A percentile compares a stretch with the other conserved stretches of the same genome.
These are phyloP conservation scores for Phytophthora quininea DNA, from an alignment of 352 stramenopile genomes.

Conservation along the genomic window DNA sequence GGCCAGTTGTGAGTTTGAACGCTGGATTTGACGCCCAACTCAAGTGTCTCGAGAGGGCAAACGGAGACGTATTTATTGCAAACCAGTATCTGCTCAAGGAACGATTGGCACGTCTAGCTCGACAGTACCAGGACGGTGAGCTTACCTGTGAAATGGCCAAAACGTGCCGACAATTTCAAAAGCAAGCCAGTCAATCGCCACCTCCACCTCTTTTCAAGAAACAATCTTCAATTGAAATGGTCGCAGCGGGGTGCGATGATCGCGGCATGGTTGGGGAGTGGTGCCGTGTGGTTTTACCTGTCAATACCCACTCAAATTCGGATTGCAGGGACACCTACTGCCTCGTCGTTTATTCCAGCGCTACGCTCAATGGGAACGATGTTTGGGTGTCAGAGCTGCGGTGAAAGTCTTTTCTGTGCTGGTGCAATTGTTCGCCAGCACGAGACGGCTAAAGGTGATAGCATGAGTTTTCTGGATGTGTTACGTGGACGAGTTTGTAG, in stretches of 20 bases:
- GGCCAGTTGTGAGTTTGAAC: slow-evolving; percentile 80
- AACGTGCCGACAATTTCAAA: slow-evolving; percentile 44
- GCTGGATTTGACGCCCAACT: slow-evolving; percentile 87
- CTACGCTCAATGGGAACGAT: slow-evolving; percentile 75
- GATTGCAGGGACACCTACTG: slow-evolving; percentile 1
- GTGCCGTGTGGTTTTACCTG: slow-evolving; percentile 60
- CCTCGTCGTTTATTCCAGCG: slow-evolving; percentile 63
- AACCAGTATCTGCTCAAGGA: slow-evolving; percentile 76
- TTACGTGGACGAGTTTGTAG: slow-evolving; percentile 14
- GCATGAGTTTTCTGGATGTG: slow-evolving; percentile 17
- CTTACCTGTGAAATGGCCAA: slow-evolving; percentile 33
- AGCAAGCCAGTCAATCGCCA: slow-evolving; percentile 10
- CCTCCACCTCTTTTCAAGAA: slow-evolving; percentile 32
- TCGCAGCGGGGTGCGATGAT: slow-evolving; percentile 48
- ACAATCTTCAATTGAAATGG: slow-evolving; percentile 33
- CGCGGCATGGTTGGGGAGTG: slow-evolving; percentile 64
- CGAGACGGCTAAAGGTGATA: slow-evolving; percentile 4
- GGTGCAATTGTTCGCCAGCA: slow-evolving; percentile 58
- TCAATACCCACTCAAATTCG: slow-evolving; percentile 38
- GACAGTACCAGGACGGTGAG: slow-evolving; percentile 43
- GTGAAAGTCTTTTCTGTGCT: slow-evolving; percentile 66
- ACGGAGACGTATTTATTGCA: slow-evolving; percentile 74
- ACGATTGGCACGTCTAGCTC: slow-evolving; percentile 40
- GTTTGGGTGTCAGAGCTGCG: slow-evolving; percentile 67
- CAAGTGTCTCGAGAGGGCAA: slow-evolving; percentile 66